Evolutionary conservation across 768 basidiomycete species (phyloP), one percentile per base, ranked within the genome.

Genomic region (Trametes elegans): DNA sequence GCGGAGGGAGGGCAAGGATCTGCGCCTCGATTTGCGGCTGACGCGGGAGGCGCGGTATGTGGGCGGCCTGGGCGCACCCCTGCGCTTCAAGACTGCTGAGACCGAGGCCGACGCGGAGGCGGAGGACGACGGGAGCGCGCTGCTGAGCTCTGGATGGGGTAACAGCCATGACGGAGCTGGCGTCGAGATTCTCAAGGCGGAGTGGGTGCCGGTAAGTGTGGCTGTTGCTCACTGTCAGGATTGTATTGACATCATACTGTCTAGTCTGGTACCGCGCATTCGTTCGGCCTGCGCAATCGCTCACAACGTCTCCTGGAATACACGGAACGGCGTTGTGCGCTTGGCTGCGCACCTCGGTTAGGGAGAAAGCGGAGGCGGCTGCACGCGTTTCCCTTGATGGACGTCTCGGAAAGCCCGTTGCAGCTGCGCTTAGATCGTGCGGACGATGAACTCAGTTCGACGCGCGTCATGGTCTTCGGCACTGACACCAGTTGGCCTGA

Each of bases 101-200:
- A 32, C 44, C 32, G 51, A 55, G 36, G 56, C 40, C 11, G 58
- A 66, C 59, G 38, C 38, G 7, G 50, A 41, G 34, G 26, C 29
- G 28, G 21, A 54, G 16, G 63, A 63, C 18, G 65, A 69, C 55
- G 55, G 73, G 61, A 67, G 63, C 60, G 39, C 64, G 55, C 43
- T 70, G 62, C 65, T 58, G 66, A 74, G 63, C 56, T 84, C 81
- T 8, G 81, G 81, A 0, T 89, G 88, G 89, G 87, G 88, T n/a
- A 82, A 79, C 59, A 83, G 84, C 2, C 89, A 90, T 59, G 88
- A 89, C 57, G 89, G 88, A 23, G 83, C 84, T 62, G 87, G 84
- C 23, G 78, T 89, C 62, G 89, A 89, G 72, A 78, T 90, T 49
- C 67, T 90, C 16, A 74, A 73, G 23, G 86, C 81, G 16, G 76